Evolutionary conservation across 257 asterid species (phyloP).

Genomic region (Verbena officinalis): DNA sequence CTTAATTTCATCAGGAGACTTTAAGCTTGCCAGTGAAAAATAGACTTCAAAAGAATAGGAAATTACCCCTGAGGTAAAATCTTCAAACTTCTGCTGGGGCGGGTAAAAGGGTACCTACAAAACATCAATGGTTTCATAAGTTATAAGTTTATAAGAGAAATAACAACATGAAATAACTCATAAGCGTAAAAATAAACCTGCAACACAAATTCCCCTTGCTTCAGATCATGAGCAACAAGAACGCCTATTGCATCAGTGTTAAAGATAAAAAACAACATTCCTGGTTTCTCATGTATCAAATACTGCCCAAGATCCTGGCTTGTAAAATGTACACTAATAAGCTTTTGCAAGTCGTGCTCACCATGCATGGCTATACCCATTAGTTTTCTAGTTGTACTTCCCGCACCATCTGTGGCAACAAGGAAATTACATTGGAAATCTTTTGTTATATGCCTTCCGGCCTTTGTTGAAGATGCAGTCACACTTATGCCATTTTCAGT

Average conservation of each 20-base stretch:
- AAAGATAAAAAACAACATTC: slow-evolving; percentile 90
- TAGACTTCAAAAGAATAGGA: slow-evolving; percentile 4
- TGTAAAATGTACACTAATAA: slow-evolving; percentile 82
- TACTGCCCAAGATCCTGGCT: slow-evolving; percentile 81
- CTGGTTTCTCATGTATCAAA: slow-evolving; percentile 83
- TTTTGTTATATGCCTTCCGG: slow-evolving; percentile 51
- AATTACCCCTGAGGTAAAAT: slow-evolving; percentile 68
- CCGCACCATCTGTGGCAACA: slow-evolving; percentile 92
- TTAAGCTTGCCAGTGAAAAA: slow-evolving; percentile 15
- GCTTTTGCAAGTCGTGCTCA: slow-evolving; percentile 78
- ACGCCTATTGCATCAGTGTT: slow-evolving; percentile 89
- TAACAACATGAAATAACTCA: slow-evolving; percentile 1
- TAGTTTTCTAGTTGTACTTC: slow-evolving; percentile 77
- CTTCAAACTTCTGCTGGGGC: slow-evolving; percentile 86
- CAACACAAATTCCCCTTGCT: slow-evolving; percentile 91
- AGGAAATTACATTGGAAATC: slow-evolving; percentile 63
- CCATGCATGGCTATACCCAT: slow-evolving; percentile 78
- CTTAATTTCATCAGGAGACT: slow-evolving; percentile 1
- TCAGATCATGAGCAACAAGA: slow-evolving; percentile 91
- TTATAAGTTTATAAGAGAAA: slow-evolving; percentile 7
- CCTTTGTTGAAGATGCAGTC: slow-evolving; percentile 47
- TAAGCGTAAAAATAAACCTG: slow-evolving; percentile 52
- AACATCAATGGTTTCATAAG: slow-evolving; percentile 19
- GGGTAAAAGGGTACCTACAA: slow-evolving; percentile 92
- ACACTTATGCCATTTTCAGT: slow-evolving; percentile 53